Base-by-base conservation (phyloP, 257 asterid species). In the Petunia axillaris region DNA sequence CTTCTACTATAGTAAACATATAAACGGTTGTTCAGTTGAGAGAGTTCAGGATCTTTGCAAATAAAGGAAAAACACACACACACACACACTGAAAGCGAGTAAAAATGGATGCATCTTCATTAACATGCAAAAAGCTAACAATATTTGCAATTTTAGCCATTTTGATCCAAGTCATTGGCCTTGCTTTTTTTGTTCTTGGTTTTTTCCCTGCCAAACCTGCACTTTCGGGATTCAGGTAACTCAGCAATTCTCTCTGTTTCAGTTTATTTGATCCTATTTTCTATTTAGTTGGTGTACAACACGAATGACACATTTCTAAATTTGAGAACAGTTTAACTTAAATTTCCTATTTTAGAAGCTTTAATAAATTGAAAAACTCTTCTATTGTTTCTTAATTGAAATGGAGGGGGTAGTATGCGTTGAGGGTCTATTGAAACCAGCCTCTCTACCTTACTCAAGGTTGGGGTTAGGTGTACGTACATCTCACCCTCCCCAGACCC, bases 151-250 rank as follows among this genome's bases (percentile, higher is more conserved):
- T 90, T 48, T 82, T 84, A 71, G 94, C 95, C 25, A 90, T 91
- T 58, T 46, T 85, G 8, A 81, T 94, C 76, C 98, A 94, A 88
- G 81, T 90, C 2, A 62, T 87, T 67, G 98, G 98, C 15, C 88
- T 94, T 37, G 87, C 79, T 70, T 87, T 90, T 75, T 94, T 94
- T 87, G 87, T 93, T 64, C 71, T 82, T 79, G 98, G 93, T 35
- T 94, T 94, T 84, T 94, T 94, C 79, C 98, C 98, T 64, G 93
- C 88, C 73, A 94, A 93, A 84, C 89, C 98, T 62, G 82, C 95
- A 77, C 97, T 93, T 71, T 83, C 97, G 16, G 97, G 98, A 71
- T 67, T 87, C 82, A 93, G 96, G 98, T 91, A 79, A 75, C 43
- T 75, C 10, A 46, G 3, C 57, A 10, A 52, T 25, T 25, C 25